phyloP scores from a whole-genome alignment of 169 alveolate genomes.

The Plasmodium vivax region DNA sequence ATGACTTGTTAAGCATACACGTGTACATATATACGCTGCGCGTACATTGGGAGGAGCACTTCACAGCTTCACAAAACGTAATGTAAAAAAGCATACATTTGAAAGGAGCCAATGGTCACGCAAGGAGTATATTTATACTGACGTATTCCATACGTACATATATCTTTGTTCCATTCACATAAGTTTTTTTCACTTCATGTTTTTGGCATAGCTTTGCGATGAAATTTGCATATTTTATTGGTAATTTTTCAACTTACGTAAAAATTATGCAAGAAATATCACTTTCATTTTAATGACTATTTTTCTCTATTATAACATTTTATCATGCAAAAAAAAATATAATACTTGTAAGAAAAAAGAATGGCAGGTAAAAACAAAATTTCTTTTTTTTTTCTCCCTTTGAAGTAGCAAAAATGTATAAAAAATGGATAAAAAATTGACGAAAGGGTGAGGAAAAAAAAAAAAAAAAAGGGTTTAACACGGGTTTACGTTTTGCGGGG shows the following conservation, averaged over 20 bases:
- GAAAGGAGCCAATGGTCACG: neutral
- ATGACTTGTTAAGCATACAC: neutral
- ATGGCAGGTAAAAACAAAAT: neutral
- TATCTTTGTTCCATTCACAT: neutral
- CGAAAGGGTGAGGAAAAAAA: neutral
- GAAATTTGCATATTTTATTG: neutral
- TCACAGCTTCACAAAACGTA: neutral
- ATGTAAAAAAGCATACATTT: neutral
- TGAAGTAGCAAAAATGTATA: neutral
- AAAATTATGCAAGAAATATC: neutral
- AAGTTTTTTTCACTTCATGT: neutral
- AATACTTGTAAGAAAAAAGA: neutral
- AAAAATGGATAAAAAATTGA: neutral
- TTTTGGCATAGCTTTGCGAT: neutral
- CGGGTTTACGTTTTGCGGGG: neutral
- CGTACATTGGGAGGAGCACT: neutral
- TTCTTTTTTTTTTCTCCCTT: neutral
- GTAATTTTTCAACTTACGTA: neutral
- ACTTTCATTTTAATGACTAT: neutral
- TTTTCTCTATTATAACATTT: neutral
- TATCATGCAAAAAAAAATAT: neutral
- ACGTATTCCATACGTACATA: neutral
- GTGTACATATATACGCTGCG: neutral
- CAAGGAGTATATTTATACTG: neutral
- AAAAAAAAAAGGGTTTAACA: neutral